A percentile compares a stretch with the other conserved stretches of the same genome.
These are phyloP conservation scores for Globisporangium okanoganense DNA, from an alignment of 352 stramenopile genomes.

Conservation along the genomic window DNA sequence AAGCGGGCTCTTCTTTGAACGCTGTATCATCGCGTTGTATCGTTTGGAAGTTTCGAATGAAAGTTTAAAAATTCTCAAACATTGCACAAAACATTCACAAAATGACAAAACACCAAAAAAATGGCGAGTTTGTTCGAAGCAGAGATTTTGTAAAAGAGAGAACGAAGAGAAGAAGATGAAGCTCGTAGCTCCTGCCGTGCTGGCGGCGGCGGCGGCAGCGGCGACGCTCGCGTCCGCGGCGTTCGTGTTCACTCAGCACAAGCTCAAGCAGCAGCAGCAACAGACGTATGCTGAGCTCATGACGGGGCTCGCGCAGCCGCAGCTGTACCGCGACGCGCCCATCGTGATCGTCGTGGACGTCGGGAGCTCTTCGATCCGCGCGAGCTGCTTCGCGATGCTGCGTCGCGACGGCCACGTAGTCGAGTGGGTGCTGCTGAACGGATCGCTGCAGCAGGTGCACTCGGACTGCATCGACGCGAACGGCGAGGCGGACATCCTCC, in stretches of 20 bases:
- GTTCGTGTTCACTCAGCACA: not conserved
- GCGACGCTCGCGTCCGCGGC: constrained; percentile 3
- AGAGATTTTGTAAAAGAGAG: too few relatives aligned
- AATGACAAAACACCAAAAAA: too few relatives aligned
- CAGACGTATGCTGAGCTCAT: constrained; percentile 21
- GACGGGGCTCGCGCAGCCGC: constrained; percentile 25
- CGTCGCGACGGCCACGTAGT: not conserved
- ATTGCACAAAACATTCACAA: too few relatives aligned
- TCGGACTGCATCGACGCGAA: constrained; percentile 40
- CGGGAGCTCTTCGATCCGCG: constrained; percentile 91
- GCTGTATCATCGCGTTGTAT: too few relatives aligned
- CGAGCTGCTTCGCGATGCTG: constrained; percentile 80
- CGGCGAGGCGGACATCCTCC: constrained; percentile 50
- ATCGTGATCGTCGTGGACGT: constrained; percentile 87
- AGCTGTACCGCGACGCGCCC: constrained; percentile 41
- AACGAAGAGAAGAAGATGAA: constrained; percentile 6
- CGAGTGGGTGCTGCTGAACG: constrained; percentile 62
- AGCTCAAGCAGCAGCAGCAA: constrained; percentile 18
- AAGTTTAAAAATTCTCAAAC: too few relatives aligned
- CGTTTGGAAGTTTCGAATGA: too few relatives aligned
- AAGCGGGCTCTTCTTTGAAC: too few relatives aligned
- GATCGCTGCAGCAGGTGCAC: constrained; percentile 64
- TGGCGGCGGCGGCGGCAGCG: constrained; percentile 2
- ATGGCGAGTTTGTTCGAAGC: too few relatives aligned
- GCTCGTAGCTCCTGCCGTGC: constrained; percentile 3